phyloP scores from a whole-genome alignment of 2,329 filamentous ascomycete genomes.

The Aspergillus costaricaensis region DNA sequence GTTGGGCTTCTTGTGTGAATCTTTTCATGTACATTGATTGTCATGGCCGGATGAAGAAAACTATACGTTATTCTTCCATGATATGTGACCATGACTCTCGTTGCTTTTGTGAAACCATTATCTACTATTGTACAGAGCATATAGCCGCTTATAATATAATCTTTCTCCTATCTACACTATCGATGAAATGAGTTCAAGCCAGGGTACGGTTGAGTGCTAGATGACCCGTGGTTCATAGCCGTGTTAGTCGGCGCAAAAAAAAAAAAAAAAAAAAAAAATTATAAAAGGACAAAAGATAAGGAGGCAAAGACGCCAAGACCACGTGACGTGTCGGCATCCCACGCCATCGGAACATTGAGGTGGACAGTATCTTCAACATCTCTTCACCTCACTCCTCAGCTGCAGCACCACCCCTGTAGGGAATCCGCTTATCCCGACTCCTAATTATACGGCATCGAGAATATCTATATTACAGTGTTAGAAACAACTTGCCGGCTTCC shows the following conservation, averaged over 20 bases:
- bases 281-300: slow-evolving; percentile 8
- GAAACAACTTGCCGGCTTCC: slow-evolving; percentile 11
- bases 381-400: slow-evolving; percentile 11
- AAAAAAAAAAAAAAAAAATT: slow-evolving; percentile 1
- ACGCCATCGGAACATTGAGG: slow-evolving; percentile 3
- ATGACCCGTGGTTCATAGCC: slow-evolving; percentile 6
- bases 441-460: background rate
- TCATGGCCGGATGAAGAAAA: background rate
- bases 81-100: slow-evolving; percentile 5
- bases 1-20: background rate
- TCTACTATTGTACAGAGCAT: slow-evolving; percentile 17
- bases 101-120: background rate
- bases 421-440: background rate
- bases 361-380: slow-evolving; percentile 9
- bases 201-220: too few relatives aligned
- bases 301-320: slow-evolving; percentile 18
- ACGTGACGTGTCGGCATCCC: slow-evolving; percentile 14
- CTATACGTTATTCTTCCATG: background rate
- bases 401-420: background rate
- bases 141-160: slow-evolving; percentile 28
- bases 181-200: too few relatives aligned
- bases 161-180: background rate
- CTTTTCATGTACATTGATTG: slow-evolving; percentile 12
- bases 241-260: background rate
- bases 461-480: background rate